Evolutionary conservation across 1,284 basidiomycete genomes (phyloP), one percentile per base, ranked within the genome.

Genomic region (Baeospora myosura): DNA sequence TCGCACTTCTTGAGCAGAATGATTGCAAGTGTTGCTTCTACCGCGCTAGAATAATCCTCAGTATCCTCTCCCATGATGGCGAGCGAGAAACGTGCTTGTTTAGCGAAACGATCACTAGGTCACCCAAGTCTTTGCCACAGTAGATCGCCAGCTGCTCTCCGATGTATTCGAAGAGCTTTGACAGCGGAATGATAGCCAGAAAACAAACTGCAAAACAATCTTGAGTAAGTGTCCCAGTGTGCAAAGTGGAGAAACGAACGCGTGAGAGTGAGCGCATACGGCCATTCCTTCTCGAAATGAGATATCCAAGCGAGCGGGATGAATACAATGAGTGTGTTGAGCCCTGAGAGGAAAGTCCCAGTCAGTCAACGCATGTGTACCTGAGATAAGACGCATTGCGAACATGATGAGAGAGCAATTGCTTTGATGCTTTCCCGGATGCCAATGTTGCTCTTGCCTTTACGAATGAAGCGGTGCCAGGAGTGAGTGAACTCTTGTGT

Each of bases 241-340:
- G 24, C 10, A 16, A 16, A 42, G 16, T 6, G 44, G 14, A 11
- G 8, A 6, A 18, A 57, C 66, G 49, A 53, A 74, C 69, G 58
- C 18, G 61, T 55, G 39, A 73, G 74, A 18, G 56, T 63, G 26
- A 54, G 30, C 20, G 43, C 48, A 41, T 57, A 51, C 12, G 46
- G 42, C 59, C 61, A 65, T 2, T 41, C 38, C 41, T 50, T 51
- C 5, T 39, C 42, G 41, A 75, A 81, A 51, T 81, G 76, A 0
- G 72, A 65, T 1, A 62, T 67, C 81, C 81, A 86, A 5, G 80
- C 75, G 24, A 83, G 47, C 0, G 81, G 81, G 6, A 83, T 66
- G 50, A 78, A 68, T 1, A 83, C 16, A n/a, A 83, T 50, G 23
- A 84, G 64, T 0, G 73, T n/a, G 49, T 82, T 84, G 14, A 81